A percentile compares a stretch with the other conserved stretches of the same genome.
Evolutionary conservation across 2,329 filamentous ascomycete species (phyloP).

Genomic region (Botrytis squamosa): DNA sequence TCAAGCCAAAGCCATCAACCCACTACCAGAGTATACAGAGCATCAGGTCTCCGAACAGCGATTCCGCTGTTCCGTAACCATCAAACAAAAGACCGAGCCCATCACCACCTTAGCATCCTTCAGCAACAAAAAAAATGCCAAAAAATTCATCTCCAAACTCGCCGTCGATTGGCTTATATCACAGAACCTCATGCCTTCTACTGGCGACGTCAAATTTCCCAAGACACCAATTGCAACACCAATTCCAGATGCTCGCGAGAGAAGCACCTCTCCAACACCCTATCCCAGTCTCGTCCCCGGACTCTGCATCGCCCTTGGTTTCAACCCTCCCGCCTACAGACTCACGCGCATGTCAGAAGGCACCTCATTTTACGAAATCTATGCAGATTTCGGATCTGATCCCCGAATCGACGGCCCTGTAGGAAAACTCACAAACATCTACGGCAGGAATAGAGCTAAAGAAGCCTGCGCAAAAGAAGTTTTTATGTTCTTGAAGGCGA

Average conservation of each 20-base stretch:
- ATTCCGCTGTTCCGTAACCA: slow-evolving; percentile 9
- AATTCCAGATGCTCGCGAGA: not conserved
- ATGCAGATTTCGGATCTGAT: slow-evolving; percentile 35
- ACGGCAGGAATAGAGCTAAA: slow-evolving; percentile 50
- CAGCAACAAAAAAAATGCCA: slow-evolving; percentile 36
- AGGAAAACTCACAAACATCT: slow-evolving; percentile 45
- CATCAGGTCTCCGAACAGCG: not conserved
- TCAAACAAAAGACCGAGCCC: not conserved
- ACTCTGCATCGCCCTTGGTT: slow-evolving; percentile 33
- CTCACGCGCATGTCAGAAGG: slow-evolving; percentile 22
- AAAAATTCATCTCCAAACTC: slow-evolving; percentile 37
- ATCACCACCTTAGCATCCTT: not conserved
- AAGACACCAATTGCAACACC: slow-evolving; percentile 23
- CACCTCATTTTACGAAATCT: slow-evolving; percentile 30
- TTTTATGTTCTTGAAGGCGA: slow-evolving; percentile 41
- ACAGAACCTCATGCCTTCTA: slow-evolving; percentile 34
- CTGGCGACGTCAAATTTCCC: slow-evolving; percentile 33
- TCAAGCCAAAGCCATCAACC: slow-evolving; percentile 23
- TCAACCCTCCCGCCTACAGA: slow-evolving; percentile 32
- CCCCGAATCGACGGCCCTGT: slow-evolving; percentile 40
- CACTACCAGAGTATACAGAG: not conserved
- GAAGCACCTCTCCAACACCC: not conserved
- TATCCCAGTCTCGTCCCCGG: slow-evolving; percentile 28
- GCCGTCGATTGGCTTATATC: slow-evolving; percentile 38
- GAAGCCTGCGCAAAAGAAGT: slow-evolving; percentile 48